Conservation (phyloP, 148 eudicot species). For the Fagopyrum esculentum region DNA sequence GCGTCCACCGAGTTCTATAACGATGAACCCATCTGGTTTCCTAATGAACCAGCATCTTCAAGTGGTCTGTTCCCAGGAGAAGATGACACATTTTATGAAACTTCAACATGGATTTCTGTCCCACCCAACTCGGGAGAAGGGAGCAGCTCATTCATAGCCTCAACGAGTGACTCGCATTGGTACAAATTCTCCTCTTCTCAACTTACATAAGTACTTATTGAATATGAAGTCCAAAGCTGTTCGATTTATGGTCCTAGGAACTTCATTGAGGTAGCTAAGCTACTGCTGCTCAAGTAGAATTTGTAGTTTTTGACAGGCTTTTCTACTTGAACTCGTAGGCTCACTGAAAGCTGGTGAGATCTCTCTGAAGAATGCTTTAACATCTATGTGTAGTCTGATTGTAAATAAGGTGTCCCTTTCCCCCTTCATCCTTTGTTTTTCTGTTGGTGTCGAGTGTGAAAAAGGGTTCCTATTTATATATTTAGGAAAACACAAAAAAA, state of each 20-base stretch:
- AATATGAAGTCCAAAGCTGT: too few relatives aligned
- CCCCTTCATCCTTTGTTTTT: slow-evolving; percentile 12
- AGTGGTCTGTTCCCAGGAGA: neutral
- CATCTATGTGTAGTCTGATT: neutral
- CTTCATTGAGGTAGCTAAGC: too few relatives aligned
- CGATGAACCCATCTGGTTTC: neutral
- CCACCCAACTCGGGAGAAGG: too few relatives aligned
- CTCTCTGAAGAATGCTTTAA: neutral
- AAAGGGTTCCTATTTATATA: neutral
- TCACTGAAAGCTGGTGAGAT: neutral
- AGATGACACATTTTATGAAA: neutral
- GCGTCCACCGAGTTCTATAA: neutral
- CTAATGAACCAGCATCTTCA: neutral
- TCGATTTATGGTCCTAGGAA: too few relatives aligned
- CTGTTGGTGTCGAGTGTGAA: slow-evolving; percentile 1
- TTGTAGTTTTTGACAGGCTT: neutral
- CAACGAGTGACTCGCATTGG: neutral
- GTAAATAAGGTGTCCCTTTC: slow-evolving; percentile 10
- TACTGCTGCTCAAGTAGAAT: too few relatives aligned
- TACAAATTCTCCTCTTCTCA: neutral
- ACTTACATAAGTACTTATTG: too few relatives aligned
- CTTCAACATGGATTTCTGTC: too few relatives aligned
- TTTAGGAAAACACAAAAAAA: neutral
- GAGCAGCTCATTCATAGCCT: too few relatives aligned
- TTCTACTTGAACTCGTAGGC: neutral